phyloP scores from a whole-genome alignment of 768 basidiomycete species.

The Lentinula raphanica region DNA sequence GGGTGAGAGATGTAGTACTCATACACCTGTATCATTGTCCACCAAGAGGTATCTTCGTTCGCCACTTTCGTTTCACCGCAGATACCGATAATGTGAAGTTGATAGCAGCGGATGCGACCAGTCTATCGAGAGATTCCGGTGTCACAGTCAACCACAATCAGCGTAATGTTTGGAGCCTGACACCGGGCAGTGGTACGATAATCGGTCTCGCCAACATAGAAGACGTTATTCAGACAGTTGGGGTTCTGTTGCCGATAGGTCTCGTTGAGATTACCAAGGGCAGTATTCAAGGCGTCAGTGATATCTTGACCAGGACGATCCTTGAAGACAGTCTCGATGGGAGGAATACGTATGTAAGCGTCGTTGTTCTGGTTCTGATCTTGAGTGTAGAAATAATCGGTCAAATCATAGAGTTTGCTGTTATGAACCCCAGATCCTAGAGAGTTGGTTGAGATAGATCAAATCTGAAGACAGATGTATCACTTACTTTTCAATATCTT shows the following conservation, averaged over 20 bases:
- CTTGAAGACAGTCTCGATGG: conserved; percentile 66
- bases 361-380: conserved; percentile 40
- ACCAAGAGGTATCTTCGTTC: conserved; percentile 93
- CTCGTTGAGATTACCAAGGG: conserved; percentile 49
- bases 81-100: conserved; percentile 87
- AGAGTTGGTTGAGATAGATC: conserved; percentile 1
- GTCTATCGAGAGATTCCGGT: conserved; percentile 84
- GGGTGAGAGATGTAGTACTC: conserved; percentile 96
- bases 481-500: conserved; percentile 42
- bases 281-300: conserved; percentile 55
- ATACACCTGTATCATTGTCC: conserved; percentile 99
- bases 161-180: conserved; percentile 77
- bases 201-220: conserved; percentile 70
- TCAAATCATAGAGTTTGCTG: conserved; percentile 71
- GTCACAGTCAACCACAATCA: conserved; percentile 81
- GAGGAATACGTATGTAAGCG: conserved; percentile 64
- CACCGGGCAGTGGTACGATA: conserved; percentile 77
- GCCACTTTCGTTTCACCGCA: conserved; percentile 92
- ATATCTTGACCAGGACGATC: conserved; percentile 84
- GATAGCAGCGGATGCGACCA: conserved; percentile 83
- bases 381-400: conserved; percentile 81
- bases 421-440: conserved; percentile 84
- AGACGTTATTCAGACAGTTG: conserved; percentile 75
- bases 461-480: neutral
- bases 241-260: conserved; percentile 41